Evolutionary conservation across 441 rosid genomes (phyloP), one percentile per base, ranked within the genome.

Genomic region (Viola pubescens): DNA sequence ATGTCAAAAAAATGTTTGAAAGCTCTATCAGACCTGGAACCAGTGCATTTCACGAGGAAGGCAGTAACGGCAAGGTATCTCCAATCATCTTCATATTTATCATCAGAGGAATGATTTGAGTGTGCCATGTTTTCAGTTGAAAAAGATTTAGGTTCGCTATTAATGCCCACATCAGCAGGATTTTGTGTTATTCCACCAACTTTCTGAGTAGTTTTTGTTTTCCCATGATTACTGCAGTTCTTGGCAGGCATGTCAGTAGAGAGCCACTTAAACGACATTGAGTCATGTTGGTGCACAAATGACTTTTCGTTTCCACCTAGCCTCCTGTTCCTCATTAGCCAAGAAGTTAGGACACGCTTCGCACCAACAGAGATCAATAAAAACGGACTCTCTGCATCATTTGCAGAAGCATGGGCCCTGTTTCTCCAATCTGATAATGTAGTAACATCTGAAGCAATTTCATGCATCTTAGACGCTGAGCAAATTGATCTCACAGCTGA

Each of bases 401-500:
- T 78, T 59, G 61, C 51, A 50, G 48, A 43, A 59, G 26, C 69
- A 26, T 61, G 65, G 55, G 61, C 70, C 65, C 57, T 59, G 48
- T 60, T 57, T 19, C 14, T 53, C 68, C 66, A 52, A 10, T 74
- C 73, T 37, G 72, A 58, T 45, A 61, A 1, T 43, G 46, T 62
- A 62, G 69, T 66, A 40, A 66, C 49, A 56, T 66, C 75, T 6
- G 82, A 72, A 77, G 75, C 56, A 70, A 77, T 72, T n/a, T 49
- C 64, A 71, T 86, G 80, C 6, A 77, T 63, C 67, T 75, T 77
- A 37, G 89, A 81, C 19, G 82, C 94, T 43, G 72, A 86, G 76
- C 95, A 85, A 69, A 94, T 81, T 70, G 96, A 86, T 73, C 95
- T 83, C 74, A 94, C 95, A 43, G 99, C 96, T 11, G 99, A 94